Evolutionary conservation across 2,329 filamentous ascomycete species (phyloP), one percentile per base, ranked within the genome.

Genomic region (Fusarium sp.): DNA sequence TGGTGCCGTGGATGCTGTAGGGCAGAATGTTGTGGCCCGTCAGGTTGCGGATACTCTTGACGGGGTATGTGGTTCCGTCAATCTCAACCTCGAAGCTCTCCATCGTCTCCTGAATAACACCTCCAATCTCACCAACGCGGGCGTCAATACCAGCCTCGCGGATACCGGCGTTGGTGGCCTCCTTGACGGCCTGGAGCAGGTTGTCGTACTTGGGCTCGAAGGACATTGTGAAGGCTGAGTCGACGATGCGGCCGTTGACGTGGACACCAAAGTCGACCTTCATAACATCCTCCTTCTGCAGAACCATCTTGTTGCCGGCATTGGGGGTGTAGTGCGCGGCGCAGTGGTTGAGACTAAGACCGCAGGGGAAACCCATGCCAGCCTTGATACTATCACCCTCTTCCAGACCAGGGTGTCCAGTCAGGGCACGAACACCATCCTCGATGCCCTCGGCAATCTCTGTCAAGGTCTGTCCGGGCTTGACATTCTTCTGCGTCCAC

Each of bases 51-150:
- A 96, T 94, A 65, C 89, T 85, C 81, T 95, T 96, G 75, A 96
- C 85, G 1, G 90, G 92, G 72, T 91, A 87, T 11, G 88, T 92
- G 36, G 85, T 87, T 61, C 92, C 92, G 75, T 90, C 87, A 65
- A 96, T 85, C 76, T 95, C 91, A 46, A 94, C 86, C 79, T 96
- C 92, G 77, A 94, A 95, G 76, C 91, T 93, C 79, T 96, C 93
- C 92, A 96, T 96, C 26, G 90, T 86, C 78, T 96, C 92, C 78
- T 96, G 93, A 70, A 96, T 94, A 15, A 87, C 83, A 9, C 86
- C 90, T 58, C 93, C 91, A 64, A 96, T 91, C 71, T 96, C 92
- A 64, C 90, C 89, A 70, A 97, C 88, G 53, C 93, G 88, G 42
- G 92, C 93, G 74, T 97, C 93, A 71, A 97, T 96, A 70, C 93